phyloP scores from a whole-genome alignment of 2,329 filamentous ascomycete genomes.

The Microcyclospora tardicrescens region DNA sequence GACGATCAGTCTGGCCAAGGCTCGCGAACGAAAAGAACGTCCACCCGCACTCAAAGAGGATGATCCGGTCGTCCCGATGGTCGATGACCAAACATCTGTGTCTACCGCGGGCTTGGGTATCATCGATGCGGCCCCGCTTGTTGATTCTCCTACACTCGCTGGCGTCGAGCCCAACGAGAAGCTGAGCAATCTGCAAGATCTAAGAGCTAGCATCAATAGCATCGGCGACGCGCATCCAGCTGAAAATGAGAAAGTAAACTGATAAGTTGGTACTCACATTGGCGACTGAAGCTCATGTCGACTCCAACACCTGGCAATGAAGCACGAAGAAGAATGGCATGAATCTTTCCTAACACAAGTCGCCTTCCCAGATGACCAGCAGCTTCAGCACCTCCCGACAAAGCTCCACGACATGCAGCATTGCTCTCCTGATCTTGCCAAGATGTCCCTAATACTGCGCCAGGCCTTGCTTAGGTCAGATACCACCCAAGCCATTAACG shows the following conservation, averaged over 20 bases:
- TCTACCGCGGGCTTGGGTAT: conserved; percentile 1
- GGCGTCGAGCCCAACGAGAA: conserved; percentile 1
- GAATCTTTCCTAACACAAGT: too few species aligned
- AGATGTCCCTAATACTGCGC: too few species aligned
- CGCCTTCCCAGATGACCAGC: too few species aligned
- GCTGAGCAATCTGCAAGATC: conserved; percentile 3
- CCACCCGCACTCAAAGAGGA: conserved; percentile 72
- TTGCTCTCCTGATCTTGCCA: too few species aligned
- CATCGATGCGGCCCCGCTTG: background rate
- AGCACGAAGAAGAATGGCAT: too few species aligned
- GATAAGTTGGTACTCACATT: too few species aligned
- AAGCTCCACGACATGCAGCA: too few species aligned
- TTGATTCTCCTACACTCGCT: background rate
- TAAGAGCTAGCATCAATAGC: background rate
- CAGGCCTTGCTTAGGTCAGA: too few species aligned
- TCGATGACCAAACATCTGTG: background rate
- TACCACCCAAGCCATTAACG: too few species aligned
- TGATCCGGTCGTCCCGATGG: background rate
- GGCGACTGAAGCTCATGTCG: too few species aligned
- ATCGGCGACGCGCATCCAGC: background rate
- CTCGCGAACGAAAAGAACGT: conserved; percentile 72
- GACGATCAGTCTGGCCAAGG: conserved; percentile 85
- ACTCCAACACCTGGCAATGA: too few species aligned
- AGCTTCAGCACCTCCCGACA: too few species aligned
- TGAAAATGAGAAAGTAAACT: background rate